Percentiles rank a stretch among this genome's conserved stretches.
These are phyloP conservation scores for Dothistroma septosporum DNA, from an alignment of 2,329 filamentous ascomycete genomes.

Conservation along the genomic window DNA sequence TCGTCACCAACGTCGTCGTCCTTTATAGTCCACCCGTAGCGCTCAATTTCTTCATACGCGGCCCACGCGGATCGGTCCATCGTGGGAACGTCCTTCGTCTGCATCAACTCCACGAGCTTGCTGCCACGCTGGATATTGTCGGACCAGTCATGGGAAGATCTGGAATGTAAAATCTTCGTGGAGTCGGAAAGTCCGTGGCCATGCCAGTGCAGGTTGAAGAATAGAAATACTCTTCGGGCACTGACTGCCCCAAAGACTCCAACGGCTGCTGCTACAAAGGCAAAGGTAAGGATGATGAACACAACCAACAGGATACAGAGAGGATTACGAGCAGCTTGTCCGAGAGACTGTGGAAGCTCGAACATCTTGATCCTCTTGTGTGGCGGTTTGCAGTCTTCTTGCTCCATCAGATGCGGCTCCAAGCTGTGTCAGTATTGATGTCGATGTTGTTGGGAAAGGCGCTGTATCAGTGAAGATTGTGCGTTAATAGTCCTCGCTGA, in stretches of 20 bases:
- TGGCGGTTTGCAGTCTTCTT: neutral
- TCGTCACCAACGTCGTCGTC: neutral
- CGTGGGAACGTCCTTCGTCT: neutral
- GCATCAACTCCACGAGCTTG: neutral
- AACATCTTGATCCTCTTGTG: neutral
- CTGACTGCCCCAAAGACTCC: neutral
- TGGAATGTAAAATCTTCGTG: neutral
- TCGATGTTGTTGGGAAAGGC: too few species aligned
- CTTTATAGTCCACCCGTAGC: neutral
- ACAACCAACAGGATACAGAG: neutral
- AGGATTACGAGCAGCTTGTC: neutral
- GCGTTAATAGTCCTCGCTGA: too few species aligned
- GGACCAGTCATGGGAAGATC: neutral
- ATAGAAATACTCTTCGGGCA: neutral
- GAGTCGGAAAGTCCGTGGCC: neutral
- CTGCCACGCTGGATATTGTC: neutral
- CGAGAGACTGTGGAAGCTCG: neutral
- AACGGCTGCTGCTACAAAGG: neutral
- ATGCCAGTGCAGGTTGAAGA: neutral
- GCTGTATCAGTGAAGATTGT: too few species aligned
- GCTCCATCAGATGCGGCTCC: neutral
- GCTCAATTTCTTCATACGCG: neutral
- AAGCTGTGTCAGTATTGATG: neutral
- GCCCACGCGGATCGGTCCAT: neutral
- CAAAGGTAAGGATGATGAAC: neutral